Base-by-base conservation (phyloP, 176 grass and related monocot genomes). In the maize (Zea mays) region DNA sequence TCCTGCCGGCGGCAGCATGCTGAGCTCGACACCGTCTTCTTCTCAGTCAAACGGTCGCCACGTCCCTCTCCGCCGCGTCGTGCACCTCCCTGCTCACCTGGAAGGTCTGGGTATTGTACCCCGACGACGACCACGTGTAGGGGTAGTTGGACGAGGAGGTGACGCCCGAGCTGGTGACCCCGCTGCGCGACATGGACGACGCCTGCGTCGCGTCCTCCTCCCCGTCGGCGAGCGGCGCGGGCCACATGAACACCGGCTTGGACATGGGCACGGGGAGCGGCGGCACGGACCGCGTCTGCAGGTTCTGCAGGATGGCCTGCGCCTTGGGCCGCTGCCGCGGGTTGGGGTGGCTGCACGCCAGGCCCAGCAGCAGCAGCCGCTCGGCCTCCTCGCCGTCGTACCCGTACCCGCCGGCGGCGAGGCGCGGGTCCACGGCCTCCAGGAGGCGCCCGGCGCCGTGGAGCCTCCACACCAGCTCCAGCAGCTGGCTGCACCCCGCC, bases 301-400 rank as follows among this genome's bases (percentile, higher is more conserved):
- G 64, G 77, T 83, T 85, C 77, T 87, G 91, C 60, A 98, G 37
- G 58, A 94, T 67, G 38, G 9, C 63, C 65, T 41, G 58, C 64
- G 85, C 88, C 88, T 54, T 90, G 0, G 95, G 91, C 71, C 95
- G 89, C 70, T 88, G 81, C 44, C 70, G 40, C 7, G 95, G 89
- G 82, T 79, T 90, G 0, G 95, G 95, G 54, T 92, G 91, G 85
- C 85, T 94, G 85, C 95, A 98, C 47, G 92, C 90, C 5, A 98
- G 87, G 5, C 87, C 95, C 60, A 98, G 89, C 21, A 91, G 89
- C 48, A 98, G 84, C 65, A 98, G 84, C 65, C 91, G 79, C 62
- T 80, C 85, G 16, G 87, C 91, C 44, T 98, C 87, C 5, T 4
- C 80, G 11, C 13, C 76, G 38, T 88, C 85, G 77, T 80, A 94